These are phyloP conservation scores for Pinus albicaulis DNA, from an alignment of 75 land plant species.

Conservation along the genomic window DNA sequence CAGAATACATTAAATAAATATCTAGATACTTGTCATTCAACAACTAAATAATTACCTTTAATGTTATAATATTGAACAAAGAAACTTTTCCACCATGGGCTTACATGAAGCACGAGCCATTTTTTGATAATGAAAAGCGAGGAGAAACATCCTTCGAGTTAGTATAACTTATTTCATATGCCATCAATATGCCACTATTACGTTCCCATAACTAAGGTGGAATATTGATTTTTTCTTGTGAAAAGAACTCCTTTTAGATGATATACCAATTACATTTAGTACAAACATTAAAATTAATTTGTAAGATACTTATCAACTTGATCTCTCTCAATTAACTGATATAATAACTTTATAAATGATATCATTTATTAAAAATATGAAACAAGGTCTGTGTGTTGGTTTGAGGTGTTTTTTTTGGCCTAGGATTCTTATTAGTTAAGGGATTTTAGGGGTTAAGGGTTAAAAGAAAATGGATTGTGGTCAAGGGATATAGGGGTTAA, in stretches of 20 bases:
- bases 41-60: conserved; percentile 33
- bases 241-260: neutral
- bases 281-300: neutral
- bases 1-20: conserved; percentile 1
- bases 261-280: neutral
- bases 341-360: neutral
- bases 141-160: conserved; percentile 35
- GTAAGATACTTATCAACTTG: neutral
- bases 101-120: conserved; percentile 60
- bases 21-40: neutral
- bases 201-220: conserved; percentile 50
- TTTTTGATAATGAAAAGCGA: conserved; percentile 59
- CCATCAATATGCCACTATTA: conserved; percentile 36
- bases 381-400: no score
- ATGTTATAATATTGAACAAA: conserved; percentile 60
- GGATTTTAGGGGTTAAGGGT: no score
- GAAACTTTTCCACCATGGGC: conserved; percentile 51
- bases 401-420: no score
- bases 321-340: neutral
- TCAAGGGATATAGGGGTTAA: no score
- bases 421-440: no score
- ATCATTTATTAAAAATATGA: no score
- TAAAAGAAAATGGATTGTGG: no score
- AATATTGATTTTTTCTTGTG: conserved; percentile 28
- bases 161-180: conserved; percentile 28